Base-by-base conservation (phyloP, 495 filamentous ascomycete genomes). In the Penicillium malachiteum region DNA sequence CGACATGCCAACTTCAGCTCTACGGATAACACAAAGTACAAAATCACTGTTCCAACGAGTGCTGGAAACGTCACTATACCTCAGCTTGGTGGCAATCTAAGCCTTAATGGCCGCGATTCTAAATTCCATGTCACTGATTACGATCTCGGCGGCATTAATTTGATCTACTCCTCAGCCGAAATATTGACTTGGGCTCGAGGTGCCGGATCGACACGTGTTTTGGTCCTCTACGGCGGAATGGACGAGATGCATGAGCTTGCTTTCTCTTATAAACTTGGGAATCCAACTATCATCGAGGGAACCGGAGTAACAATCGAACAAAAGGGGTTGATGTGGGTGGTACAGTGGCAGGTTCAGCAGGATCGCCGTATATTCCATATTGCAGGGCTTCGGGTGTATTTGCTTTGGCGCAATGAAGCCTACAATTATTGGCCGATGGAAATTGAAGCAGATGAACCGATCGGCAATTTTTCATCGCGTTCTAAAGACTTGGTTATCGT, bases 91-190 rank as follows among this genome's bases (percentile, higher is more conserved):
- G 76, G 77, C n/a, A 70, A 65, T 0, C 72, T 91, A n/a, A 79
- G 73, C 0, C 70, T 91, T 2, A 77, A 81, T 59, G 86, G 88
- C 0, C 76, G 86, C 31, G 87, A 91, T 63, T 86, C 84, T 0
- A 90, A 90, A 62, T 75, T 84, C 39, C 80, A 86, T 57, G 83
- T 90, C 17, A 84, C 82, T 7, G 86, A 92, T 66, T 91, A 90
- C 52, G 71, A 82, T 40, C 63, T 90, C 39, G 78, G 74, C 11
- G 77, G 77, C 12, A 70, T 71, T 3, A 82, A 71, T 8, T 54
- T 91, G 21, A 67, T 90, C 1, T 91, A 90, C 68, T 89, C 85
- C 0, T 83, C 87, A 3, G 85, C 84, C 0, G 87, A 92, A 46
- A 77, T 89, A 30, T 87, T 87, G 47, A 87, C 85, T 0, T 83